phyloP scores from a whole-genome alignment of 2,329 filamentous ascomycete species.

The Ceratocystis ficicola region DNA sequence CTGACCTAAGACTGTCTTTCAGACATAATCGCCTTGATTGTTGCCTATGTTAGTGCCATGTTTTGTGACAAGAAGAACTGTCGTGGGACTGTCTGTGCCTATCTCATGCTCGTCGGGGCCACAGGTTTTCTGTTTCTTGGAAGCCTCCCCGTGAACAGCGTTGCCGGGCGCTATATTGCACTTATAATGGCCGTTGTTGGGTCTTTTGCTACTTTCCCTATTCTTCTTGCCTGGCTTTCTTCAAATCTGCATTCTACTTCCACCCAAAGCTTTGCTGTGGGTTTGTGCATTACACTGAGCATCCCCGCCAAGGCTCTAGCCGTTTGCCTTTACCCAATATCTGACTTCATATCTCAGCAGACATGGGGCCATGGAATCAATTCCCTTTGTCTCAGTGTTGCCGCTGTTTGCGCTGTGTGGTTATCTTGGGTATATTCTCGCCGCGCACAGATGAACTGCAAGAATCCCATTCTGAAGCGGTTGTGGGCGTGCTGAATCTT shows the following conservation, averaged over 20 bases:
- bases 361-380: constrained; percentile 44
- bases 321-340: constrained; percentile 44
- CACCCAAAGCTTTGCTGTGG: constrained; percentile 55
- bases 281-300: constrained; percentile 54
- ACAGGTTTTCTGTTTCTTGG: constrained; percentile 32
- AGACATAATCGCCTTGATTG: constrained; percentile 16
- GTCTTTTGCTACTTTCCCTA: constrained; percentile 56
- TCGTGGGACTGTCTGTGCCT: constrained; percentile 36
- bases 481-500: not conserved
- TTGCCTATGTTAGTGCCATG: constrained; percentile 36
- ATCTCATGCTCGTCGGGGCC: constrained; percentile 35
- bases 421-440: constrained; percentile 3
- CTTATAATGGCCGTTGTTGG: constrained; percentile 56
- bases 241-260: constrained; percentile 55
- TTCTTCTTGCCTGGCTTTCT: constrained; percentile 57
- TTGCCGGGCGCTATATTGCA: constrained; percentile 35
- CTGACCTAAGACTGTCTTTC: not conserved
- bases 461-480: not conserved
- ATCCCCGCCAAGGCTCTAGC: constrained; percentile 61
- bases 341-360: constrained; percentile 7
- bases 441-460: not conserved
- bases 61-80: constrained; percentile 52
- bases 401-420: constrained; percentile 29
- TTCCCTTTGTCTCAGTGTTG: constrained; percentile 44
- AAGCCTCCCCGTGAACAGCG: not conserved